Conservation (phyloP, 768 basidiomycete genomes). For the Dendrothele bispora region DNA sequence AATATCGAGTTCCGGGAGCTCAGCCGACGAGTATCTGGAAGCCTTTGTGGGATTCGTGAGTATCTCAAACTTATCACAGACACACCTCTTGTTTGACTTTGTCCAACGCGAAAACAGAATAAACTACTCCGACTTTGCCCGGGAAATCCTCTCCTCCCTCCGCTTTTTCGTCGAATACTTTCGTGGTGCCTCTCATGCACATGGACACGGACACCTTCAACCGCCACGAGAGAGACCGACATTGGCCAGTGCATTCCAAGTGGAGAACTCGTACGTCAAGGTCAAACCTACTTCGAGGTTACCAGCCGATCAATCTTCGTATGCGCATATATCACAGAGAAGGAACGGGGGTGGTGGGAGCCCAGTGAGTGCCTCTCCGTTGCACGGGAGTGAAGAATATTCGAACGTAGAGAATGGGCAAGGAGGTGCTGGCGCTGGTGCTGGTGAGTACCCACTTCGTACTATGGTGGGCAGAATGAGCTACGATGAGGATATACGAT, state of each 20-base stretch:
- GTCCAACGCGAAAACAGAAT: conserved; percentile 24
- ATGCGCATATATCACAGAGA: too few species aligned
- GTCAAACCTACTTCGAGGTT: conserved; percentile 21
- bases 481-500: conserved; percentile 40
- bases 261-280: conserved; percentile 9
- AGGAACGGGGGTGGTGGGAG: too few species aligned
- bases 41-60: conserved; percentile 70
- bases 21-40: conserved; percentile 60
- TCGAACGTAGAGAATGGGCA: conserved; percentile 16
- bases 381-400: too few species aligned
- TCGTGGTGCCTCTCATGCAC: conserved; percentile 15
- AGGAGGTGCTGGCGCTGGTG: not conserved
- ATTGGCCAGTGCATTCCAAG: conserved; percentile 22
- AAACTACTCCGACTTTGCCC: conserved; percentile 49
- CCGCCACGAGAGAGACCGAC: conserved; percentile 3
- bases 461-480: conserved; percentile 18
- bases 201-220: conserved; percentile 8
- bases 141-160: conserved; percentile 53
- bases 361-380: too few species aligned
- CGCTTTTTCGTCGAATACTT: conserved; percentile 47
- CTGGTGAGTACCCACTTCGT: conserved; percentile 12
- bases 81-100: not conserved
- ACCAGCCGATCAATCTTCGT: conserved; percentile 34
- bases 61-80: conserved; percentile 23
- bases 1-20: conserved; percentile 54